Percentiles rank a stretch among this genome's conserved stretches.
Evolutionary conservation across 139 green algal species (phyloP).

Genomic region (Asterochloris sp.): DNA sequence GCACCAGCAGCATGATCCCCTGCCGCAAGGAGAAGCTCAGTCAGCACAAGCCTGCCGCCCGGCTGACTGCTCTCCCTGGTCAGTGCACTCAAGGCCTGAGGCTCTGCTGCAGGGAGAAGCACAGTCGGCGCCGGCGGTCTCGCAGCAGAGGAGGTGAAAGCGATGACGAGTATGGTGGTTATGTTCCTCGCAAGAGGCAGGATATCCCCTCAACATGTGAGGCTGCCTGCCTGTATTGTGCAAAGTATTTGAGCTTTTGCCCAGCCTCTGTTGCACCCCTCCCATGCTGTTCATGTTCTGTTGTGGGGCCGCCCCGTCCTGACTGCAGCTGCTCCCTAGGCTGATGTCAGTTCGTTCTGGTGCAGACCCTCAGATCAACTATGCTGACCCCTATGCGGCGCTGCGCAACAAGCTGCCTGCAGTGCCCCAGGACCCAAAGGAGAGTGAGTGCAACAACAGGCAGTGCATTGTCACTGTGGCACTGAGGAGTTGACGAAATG

Average conservation of each 20-base stretch:
- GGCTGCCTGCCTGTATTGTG: slow-evolving; percentile 31
- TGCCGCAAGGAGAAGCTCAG: not conserved
- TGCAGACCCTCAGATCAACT: slow-evolving; percentile 11
- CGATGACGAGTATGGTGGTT: slow-evolving; percentile 44
- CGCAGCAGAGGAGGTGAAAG: slow-evolving; percentile 5
- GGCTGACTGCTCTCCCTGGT: not conserved
- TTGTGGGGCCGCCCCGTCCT: not conserved
- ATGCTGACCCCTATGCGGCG: slow-evolving; percentile 26
- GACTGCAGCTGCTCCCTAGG: too few relatives aligned
- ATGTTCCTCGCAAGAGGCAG: slow-evolving; percentile 42
- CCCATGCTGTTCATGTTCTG: not conserved
- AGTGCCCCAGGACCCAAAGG: slow-evolving; percentile 30
- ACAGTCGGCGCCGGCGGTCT: slow-evolving; percentile 9
- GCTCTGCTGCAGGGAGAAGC: not conserved
- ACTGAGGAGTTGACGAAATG: not conserved
- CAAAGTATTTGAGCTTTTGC: slow-evolving; percentile 15
- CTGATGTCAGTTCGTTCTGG: too few relatives aligned
- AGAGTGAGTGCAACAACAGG: slow-evolving; percentile 17
- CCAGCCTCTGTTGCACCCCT: slow-evolving; percentile 12
- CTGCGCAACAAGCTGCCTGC: slow-evolving; percentile 22
- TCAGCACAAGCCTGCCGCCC: not conserved
- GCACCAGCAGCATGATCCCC: not conserved
- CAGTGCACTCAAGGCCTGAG: not conserved
- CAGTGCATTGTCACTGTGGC: not conserved
- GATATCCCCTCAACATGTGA: slow-evolving; percentile 38